These are phyloP conservation scores for Septoria petroselini DNA, from an alignment of 2,329 filamentous ascomycete species.

Conservation along the genomic window DNA sequence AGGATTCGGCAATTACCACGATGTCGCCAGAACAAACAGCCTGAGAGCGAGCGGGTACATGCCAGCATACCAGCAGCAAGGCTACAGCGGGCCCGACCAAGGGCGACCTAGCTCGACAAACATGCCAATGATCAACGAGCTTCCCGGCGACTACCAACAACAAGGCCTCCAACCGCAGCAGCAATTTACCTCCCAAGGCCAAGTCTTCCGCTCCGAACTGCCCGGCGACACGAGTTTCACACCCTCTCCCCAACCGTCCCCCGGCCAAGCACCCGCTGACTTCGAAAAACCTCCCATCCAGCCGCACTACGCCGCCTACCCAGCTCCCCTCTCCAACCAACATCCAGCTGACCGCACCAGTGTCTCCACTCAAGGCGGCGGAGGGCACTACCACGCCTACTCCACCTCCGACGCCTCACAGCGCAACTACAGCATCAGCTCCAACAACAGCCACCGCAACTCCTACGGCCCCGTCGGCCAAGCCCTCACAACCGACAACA, in stretches of 20 bases:
- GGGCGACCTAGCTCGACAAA: slow-evolving; percentile 27
- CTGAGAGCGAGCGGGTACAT: slow-evolving; percentile 25
- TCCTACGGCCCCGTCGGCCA: background rate
- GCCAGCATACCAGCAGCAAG: slow-evolving; percentile 31
- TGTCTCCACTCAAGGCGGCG: slow-evolving; percentile 15
- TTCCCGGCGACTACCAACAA: slow-evolving; percentile 42
- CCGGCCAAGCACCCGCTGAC: slow-evolving; percentile 16
- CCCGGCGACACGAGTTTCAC: slow-evolving; percentile 29
- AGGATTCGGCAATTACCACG: slow-evolving; percentile 35
- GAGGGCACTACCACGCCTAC: slow-evolving; percentile 4
- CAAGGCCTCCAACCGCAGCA: slow-evolving; percentile 28
- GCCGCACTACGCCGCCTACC: slow-evolving; percentile 25
- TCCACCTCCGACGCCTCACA: slow-evolving; percentile 8
- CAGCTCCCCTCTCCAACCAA: slow-evolving; percentile 14
- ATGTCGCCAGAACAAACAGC: slow-evolving; percentile 25
- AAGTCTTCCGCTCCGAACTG: slow-evolving; percentile 32
- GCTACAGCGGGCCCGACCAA: slow-evolving; percentile 30
- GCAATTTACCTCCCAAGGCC: slow-evolving; percentile 24
- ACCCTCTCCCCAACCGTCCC: slow-evolving; percentile 24
- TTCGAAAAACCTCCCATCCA: slow-evolving; percentile 11
- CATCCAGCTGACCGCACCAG: slow-evolving; percentile 18
- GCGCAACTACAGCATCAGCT: slow-evolving; percentile 6
- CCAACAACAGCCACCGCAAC: slow-evolving; percentile 1
- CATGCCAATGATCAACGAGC: slow-evolving; percentile 39
- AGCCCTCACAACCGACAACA: background rate